Percentiles rank a stretch among this genome's conserved stretches.
phyloP scores from a whole-genome alignment of 352 stramenopile species.

The Globisporangium recalcitrans region DNA sequence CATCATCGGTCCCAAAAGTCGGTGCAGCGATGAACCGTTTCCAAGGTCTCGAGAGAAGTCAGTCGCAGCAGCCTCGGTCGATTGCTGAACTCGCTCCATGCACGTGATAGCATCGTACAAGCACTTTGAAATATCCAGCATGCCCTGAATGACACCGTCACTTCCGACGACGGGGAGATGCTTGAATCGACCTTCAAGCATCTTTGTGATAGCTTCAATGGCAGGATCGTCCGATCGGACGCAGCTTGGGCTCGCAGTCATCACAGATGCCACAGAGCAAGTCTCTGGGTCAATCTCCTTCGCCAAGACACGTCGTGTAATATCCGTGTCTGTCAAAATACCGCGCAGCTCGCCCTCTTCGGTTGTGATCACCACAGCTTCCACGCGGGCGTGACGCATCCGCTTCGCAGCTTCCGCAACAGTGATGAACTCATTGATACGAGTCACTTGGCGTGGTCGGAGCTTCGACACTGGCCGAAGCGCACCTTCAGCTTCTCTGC shows the following conservation, averaged over 20 bases:
- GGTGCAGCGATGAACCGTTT: slow-evolving; percentile 60
- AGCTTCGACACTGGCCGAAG: slow-evolving; percentile 78
- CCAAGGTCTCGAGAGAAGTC: slow-evolving; percentile 80
- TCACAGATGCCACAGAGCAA: slow-evolving; percentile 74
- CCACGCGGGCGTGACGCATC: slow-evolving; percentile 77
- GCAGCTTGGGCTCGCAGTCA: slow-evolving; percentile 80
- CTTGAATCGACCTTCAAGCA: slow-evolving; percentile 86
- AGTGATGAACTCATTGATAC: slow-evolving; percentile 85
- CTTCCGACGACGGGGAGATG: slow-evolving; percentile 76
- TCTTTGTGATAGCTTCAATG: slow-evolving; percentile 86
- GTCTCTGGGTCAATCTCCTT: slow-evolving; percentile 77
- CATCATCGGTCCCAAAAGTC: slow-evolving; percentile 81
- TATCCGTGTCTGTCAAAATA: slow-evolving; percentile 85
- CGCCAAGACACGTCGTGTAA: slow-evolving; percentile 76
- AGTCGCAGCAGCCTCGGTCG: slow-evolving; percentile 65
- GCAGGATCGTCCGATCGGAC: slow-evolving; percentile 77
- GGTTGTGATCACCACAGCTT: slow-evolving; percentile 84
- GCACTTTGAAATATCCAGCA: slow-evolving; percentile 90
- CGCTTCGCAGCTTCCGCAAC: slow-evolving; percentile 75
- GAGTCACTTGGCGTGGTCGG: slow-evolving; percentile 68
- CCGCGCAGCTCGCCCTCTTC: slow-evolving; percentile 75
- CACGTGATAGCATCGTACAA: slow-evolving; percentile 85
- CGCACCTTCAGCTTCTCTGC: slow-evolving; percentile 53
- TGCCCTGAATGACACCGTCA: slow-evolving; percentile 68
- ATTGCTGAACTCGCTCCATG: slow-evolving; percentile 85